These are phyloP conservation scores for Colletotrichum echinochloae DNA, from an alignment of 2,329 filamentous ascomycete genomes.

Conservation along the genomic window DNA sequence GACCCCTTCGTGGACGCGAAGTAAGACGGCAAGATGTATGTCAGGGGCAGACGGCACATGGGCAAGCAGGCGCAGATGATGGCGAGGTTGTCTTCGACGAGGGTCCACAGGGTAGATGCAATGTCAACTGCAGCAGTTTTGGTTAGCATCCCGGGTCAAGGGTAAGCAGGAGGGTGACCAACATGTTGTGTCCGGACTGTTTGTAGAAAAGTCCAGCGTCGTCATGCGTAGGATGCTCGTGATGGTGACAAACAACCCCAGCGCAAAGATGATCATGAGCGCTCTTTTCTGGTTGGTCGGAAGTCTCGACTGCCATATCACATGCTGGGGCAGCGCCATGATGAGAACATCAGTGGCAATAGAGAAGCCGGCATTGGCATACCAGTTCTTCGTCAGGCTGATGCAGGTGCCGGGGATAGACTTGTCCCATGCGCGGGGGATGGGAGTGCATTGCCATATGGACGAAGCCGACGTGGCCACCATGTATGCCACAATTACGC, in stretches of 20 bases:
- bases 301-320: conserved; percentile 59
- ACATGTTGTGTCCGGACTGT: conserved; percentile 53
- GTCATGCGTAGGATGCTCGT: conserved; percentile 57
- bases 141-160: conserved; percentile 40
- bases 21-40: conserved; percentile 51
- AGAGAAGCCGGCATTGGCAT: conserved; percentile 38
- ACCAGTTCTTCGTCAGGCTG: conserved; percentile 38
- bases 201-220: conserved; percentile 54
- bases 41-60: conserved; percentile 53
- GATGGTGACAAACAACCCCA: conserved; percentile 56
- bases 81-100: conserved; percentile 43
- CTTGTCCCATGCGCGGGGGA: conserved; percentile 55
- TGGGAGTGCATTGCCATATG: conserved; percentile 63
- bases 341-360: conserved; percentile 42
- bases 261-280: conserved; percentile 56
- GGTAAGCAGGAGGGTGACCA: conserved; percentile 21
- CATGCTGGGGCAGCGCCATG: conserved; percentile 49
- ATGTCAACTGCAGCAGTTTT: conserved; percentile 43
- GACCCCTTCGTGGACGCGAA: conserved; percentile 44
- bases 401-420: conserved; percentile 49
- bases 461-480: conserved; percentile 58
- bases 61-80: conserved; percentile 46
- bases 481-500: conserved; percentile 59
- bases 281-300: conserved; percentile 54
- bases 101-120: conserved; percentile 45